Evolutionary conservation across 768 basidiomycete genomes (phyloP).

Genomic region (Rhodotorula toruloides): DNA sequence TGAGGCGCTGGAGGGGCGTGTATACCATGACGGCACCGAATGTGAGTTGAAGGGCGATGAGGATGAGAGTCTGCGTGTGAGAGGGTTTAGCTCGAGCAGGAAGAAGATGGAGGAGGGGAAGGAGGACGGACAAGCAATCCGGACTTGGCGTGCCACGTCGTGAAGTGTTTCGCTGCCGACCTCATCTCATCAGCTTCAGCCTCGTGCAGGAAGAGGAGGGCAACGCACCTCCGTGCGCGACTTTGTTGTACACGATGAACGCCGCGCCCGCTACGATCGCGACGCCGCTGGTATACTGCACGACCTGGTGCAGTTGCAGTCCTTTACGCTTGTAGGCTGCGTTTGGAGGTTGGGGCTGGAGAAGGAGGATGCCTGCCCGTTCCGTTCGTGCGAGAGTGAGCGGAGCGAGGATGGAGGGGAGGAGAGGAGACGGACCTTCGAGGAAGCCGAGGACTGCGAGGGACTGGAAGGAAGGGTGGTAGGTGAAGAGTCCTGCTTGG

Average conservation of each 20-base stretch:
- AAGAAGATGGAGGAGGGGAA: no score
- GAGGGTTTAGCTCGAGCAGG: background rate
- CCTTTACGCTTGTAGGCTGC: conserved; percentile 26
- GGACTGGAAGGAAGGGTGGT: conserved; percentile 36
- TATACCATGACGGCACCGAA: conserved; percentile 34
- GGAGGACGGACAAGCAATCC: conserved; percentile 26
- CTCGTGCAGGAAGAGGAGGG: background rate
- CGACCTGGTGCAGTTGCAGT: conserved; percentile 30
- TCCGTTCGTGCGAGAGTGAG: background rate
- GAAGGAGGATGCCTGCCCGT: conserved; percentile 31
- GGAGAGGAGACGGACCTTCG: conserved; percentile 16
- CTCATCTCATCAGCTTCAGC: background rate
- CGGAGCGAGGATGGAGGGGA: background rate
- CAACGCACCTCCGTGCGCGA: conserved; percentile 24
- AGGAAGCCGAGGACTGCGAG: conserved; percentile 32
- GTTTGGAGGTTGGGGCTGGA: conserved; percentile 31
- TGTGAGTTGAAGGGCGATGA: conserved; percentile 27
- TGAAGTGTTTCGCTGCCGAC: conserved; percentile 31
- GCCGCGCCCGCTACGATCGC: conserved; percentile 26
- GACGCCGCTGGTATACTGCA: conserved; percentile 30
- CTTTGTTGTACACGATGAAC: conserved; percentile 40
- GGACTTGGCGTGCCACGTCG: conserved; percentile 35
- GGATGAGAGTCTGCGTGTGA: conserved; percentile 3
- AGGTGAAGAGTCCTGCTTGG: conserved; percentile 35
- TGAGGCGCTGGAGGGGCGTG: conserved; percentile 15